These are phyloP conservation scores for Diplodia sapinea DNA, from an alignment of 2,329 filamentous ascomycete species.

Conservation along the genomic window DNA sequence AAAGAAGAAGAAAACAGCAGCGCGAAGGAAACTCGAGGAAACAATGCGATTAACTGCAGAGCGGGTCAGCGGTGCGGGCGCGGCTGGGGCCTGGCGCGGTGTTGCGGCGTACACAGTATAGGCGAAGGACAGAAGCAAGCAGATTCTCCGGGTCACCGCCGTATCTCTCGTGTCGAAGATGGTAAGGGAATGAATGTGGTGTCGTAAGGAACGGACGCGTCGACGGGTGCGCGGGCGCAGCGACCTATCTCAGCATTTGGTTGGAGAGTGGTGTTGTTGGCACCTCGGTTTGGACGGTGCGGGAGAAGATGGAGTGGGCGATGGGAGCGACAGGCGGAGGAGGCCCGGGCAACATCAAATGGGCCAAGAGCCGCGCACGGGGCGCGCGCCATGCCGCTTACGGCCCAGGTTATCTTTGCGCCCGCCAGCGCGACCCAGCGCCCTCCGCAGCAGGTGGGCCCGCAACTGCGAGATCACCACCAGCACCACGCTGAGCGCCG, in stretches of 20 bases:
- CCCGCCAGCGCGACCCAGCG: background rate
- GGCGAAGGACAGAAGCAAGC: conserved; percentile 28
- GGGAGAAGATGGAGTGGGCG: conserved; percentile 28
- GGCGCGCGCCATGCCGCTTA: conserved; percentile 23
- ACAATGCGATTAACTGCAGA: conserved; percentile 31
- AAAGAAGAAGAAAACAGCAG: conserved; percentile 25
- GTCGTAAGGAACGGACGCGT: conserved; percentile 31
- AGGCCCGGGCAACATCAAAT: conserved; percentile 29
- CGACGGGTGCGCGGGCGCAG: conserved; percentile 27
- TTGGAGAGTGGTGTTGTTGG: conserved; percentile 25
- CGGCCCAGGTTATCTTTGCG: conserved; percentile 22
- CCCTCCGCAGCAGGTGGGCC: conserved; percentile 25
- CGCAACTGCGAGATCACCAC: conserved; percentile 26
- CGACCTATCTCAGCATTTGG: conserved; percentile 31
- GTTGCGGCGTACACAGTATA: conserved; percentile 30
- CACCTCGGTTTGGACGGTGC: conserved; percentile 26
- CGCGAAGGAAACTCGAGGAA: conserved; percentile 16
- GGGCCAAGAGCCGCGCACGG: conserved; percentile 18
- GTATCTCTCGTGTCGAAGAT: conserved; percentile 27
- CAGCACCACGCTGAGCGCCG: conserved; percentile 14
- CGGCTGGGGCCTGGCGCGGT: background rate
- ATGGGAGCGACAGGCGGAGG: conserved; percentile 28
- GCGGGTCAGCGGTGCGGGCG: conserved; percentile 10
- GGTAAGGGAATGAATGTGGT: conserved; percentile 27
- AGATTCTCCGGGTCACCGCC: conserved; percentile 30